Evolutionary conservation across 176 grass and related monocot genomes (phyloP).

Genomic region (Microstegium vimineum): DNA sequence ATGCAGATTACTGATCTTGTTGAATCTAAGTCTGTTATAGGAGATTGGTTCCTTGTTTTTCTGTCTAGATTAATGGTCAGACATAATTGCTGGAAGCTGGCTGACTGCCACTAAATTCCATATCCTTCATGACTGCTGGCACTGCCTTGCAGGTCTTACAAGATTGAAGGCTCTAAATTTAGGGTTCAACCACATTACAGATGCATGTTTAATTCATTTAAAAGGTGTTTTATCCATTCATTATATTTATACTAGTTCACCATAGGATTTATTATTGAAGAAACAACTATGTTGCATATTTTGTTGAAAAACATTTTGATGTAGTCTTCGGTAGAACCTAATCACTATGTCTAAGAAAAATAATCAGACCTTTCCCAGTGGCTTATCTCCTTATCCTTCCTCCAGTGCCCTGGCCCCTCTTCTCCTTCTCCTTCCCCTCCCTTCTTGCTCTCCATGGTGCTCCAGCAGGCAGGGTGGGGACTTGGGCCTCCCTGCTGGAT

Average conservation of each 20-base stretch:
- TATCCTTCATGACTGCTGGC: neutral
- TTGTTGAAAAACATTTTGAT: neutral
- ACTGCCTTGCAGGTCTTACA: no score
- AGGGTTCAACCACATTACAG: conserved; percentile 81
- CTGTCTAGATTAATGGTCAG: neutral
- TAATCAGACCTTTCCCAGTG: neutral
- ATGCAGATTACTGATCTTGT: neutral
- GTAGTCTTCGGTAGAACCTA: neutral
- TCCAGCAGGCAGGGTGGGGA: no score
- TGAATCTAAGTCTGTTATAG: neutral
- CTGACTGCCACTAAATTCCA: neutral
- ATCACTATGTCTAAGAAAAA: conserved; percentile 2
- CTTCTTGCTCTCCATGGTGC: no score
- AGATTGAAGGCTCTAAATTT: conserved; percentile 55
- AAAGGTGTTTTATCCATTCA: conserved; percentile 33
- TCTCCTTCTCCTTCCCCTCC: no score
- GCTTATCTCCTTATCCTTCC: no score
- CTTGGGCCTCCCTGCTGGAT: no score
- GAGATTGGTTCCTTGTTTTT: neutral
- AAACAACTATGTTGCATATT: neutral
- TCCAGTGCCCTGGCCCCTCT: no score
- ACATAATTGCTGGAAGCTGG: conserved; percentile 1
- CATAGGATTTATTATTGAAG: neutral
- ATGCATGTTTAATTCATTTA: conserved; percentile 71
- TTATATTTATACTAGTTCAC: neutral